A percentile compares a stretch with the other conserved stretches of the same genome.
These are phyloP conservation scores for Aegilops speltoides DNA, from an alignment of 176 grass and related monocot genomes.

Conservation along the genomic window DNA sequence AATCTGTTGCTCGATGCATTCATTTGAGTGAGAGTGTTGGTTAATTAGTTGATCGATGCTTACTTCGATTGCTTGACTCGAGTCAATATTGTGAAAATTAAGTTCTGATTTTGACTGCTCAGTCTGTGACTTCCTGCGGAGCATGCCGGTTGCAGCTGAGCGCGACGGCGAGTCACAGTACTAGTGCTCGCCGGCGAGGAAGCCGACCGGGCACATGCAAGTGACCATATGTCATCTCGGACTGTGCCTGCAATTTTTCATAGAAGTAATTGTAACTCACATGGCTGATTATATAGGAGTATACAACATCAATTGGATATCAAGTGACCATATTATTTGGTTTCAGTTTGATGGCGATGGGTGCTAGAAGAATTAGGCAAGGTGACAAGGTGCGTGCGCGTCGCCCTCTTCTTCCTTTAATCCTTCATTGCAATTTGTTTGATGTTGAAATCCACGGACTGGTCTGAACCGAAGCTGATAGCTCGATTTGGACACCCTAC, in stretches of 20 bases:
- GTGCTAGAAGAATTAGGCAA: background rate
- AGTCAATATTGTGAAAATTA: background rate
- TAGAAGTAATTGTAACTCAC: background rate
- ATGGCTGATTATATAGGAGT: background rate
- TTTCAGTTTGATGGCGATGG: background rate
- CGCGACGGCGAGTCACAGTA: background rate
- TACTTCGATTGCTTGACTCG: background rate
- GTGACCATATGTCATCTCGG: background rate
- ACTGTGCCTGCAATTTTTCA: background rate
- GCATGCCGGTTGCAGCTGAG: background rate
- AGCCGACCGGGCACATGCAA: background rate
- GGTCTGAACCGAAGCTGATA: conserved; percentile 4
- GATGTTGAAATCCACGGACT: conserved; percentile 11
- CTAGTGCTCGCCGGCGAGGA: background rate
- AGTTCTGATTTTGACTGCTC: background rate
- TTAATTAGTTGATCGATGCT: background rate
- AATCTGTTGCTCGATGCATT: background rate
- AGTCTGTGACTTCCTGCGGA: background rate
- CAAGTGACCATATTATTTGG: background rate
- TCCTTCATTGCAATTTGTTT: background rate
- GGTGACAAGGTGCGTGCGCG: conserved; percentile 1
- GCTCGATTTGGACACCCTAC: background rate
- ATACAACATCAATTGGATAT: background rate
- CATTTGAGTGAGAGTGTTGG: background rate
- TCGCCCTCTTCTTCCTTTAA: background rate